Evolutionary conservation across 768 basidiomycete species (phyloP).

Genomic region (Ephemerocybe angulata): DNA sequence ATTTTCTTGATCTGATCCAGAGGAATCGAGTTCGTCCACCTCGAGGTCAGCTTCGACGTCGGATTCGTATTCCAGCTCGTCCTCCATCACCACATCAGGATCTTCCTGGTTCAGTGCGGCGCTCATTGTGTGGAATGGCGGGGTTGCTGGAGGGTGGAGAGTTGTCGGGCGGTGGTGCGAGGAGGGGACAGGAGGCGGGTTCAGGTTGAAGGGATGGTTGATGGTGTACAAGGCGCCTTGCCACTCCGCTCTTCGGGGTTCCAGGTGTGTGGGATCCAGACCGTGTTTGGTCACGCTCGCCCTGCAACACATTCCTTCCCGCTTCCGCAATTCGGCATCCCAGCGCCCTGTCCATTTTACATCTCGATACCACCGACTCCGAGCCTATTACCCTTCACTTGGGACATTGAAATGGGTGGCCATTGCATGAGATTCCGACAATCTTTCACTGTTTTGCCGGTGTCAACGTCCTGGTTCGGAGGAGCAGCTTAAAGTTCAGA

Average conservation of each 20-base stretch:
- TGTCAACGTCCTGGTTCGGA: too few species aligned
- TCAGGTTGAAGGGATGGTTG: not conserved
- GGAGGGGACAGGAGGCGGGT: not conserved
- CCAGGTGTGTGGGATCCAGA: slow-evolving; percentile 1
- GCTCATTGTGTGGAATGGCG: slow-evolving; percentile 7
- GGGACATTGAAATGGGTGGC: too few species aligned
- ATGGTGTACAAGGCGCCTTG: not conserved
- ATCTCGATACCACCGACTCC: too few species aligned
- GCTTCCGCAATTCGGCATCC: not conserved
- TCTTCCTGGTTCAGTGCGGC: slow-evolving; percentile 6
- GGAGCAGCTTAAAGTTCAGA: too few species aligned
- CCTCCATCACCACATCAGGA: slow-evolving; percentile 11
- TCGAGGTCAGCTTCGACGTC: slow-evolving; percentile 62
- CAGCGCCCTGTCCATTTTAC: not conserved
- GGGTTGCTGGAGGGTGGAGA: slow-evolving; percentile 1
- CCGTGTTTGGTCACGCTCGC: slow-evolving; percentile 12
- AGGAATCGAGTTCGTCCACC: slow-evolving; percentile 62
- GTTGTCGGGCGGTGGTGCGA: not conserved
- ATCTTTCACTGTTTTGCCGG: too few species aligned
- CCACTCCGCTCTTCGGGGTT: not conserved
- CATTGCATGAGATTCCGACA: too few species aligned
- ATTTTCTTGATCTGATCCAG: slow-evolving; percentile 32
- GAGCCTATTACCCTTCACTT: too few species aligned
- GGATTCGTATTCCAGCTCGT: slow-evolving; percentile 31
- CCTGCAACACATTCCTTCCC: not conserved